These are phyloP conservation scores for Barnettozyma botsteinii DNA, from an alignment of 805 yeast species.

Conservation along the genomic window DNA sequence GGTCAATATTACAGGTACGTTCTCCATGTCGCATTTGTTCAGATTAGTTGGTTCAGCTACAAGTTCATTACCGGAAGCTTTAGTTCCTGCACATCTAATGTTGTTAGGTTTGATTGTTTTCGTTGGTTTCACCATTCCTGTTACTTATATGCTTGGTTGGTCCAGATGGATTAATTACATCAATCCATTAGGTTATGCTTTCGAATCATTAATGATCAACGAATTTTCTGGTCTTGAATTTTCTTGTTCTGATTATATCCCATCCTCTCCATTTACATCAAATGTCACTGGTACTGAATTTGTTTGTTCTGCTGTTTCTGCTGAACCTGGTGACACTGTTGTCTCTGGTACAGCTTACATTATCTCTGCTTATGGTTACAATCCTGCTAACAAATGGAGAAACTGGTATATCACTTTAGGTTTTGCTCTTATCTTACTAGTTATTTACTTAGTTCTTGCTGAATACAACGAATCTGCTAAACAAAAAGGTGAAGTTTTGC, in stretches of 20 bases:
- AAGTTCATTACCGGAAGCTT: constrained; percentile 44
- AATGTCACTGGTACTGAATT: constrained; percentile 21
- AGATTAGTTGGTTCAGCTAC: constrained; percentile 47
- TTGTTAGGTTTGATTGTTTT: constrained; percentile 44
- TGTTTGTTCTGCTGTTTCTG: constrained; percentile 54
- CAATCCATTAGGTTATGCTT: constrained; percentile 52
- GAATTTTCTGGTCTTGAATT: constrained; percentile 46
- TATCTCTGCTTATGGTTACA: constrained; percentile 38
- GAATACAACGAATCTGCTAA: constrained; percentile 57
- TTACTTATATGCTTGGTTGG: constrained; percentile 55
- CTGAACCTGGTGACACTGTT: constrained; percentile 41
- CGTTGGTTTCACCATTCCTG: constrained; percentile 56
- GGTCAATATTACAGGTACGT: constrained; percentile 36
- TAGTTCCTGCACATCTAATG: constrained; percentile 52
- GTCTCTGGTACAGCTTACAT: constrained; percentile 52
- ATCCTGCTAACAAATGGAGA: constrained; percentile 51
- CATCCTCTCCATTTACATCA: constrained; percentile 25
- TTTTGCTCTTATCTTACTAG: constrained; percentile 48
- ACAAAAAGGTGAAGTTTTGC: constrained; percentile 66
- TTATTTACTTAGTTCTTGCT: constrained; percentile 45
- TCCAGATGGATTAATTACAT: constrained; percentile 59
- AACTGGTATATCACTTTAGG: constrained; percentile 57
- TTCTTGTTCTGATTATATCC: constrained; percentile 43
- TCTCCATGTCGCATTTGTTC: constrained; percentile 54
- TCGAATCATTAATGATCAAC: constrained; percentile 52